phyloP scores from a whole-genome alignment of 768 basidiomycete genomes.

The Boletus vermiculosoides region DNA sequence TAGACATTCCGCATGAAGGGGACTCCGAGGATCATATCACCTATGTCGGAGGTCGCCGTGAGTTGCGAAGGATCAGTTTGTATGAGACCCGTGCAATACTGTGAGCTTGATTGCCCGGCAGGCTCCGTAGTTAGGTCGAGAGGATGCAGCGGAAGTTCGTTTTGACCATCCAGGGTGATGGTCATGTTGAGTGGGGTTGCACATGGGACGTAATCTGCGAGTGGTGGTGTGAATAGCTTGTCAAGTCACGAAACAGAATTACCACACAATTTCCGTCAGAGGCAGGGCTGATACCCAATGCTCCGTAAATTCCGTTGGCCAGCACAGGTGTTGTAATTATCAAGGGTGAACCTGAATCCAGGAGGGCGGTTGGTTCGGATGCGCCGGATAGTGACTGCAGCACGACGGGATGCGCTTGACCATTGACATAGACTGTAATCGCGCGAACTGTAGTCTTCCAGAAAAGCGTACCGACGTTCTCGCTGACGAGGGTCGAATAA shows the following conservation, averaged over 20 bases:
- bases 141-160: conserved; percentile 64
- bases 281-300: conserved; percentile 58
- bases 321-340: conserved; percentile 61
- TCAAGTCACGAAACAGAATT: background rate
- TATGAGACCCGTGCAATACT: conserved; percentile 63
- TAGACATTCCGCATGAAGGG: conserved; percentile 78
- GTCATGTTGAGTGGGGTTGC: conserved; percentile 68
- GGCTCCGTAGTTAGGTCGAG: conserved; percentile 66
- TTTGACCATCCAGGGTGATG: conserved; percentile 58
- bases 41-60: conserved; percentile 36
- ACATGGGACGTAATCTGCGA: conserved; percentile 72
- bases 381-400: conserved; percentile 43
- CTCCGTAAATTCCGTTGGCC: conserved; percentile 78
- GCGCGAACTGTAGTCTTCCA: conserved; percentile 63
- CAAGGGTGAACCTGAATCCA: conserved; percentile 69
- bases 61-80: conserved; percentile 53
- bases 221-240: conserved; percentile 5
- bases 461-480: conserved; percentile 43
- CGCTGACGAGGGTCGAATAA: conserved; percentile 48
- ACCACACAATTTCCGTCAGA: conserved; percentile 63
- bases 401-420: conserved; percentile 37
- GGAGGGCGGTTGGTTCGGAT: conserved; percentile 57
- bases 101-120: conserved; percentile 38
- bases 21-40: conserved; percentile 77
- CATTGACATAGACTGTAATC: conserved; percentile 61